These are phyloP conservation scores for Ettlia oleoabundans DNA, from an alignment of 139 green algal genomes.

Conservation along the genomic window DNA sequence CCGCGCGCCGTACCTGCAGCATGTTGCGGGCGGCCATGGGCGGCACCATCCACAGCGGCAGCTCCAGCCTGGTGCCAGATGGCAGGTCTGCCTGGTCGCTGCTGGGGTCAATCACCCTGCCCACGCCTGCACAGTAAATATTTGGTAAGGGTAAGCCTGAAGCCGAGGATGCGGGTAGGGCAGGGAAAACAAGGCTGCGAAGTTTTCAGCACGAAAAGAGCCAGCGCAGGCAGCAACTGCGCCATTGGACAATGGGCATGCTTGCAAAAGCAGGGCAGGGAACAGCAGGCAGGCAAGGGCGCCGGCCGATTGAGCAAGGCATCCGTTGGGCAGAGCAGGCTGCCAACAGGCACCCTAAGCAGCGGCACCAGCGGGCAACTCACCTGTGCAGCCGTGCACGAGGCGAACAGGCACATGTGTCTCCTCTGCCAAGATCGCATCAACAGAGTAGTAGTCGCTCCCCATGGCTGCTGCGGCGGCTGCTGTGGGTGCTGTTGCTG, in stretches of 20 bases:
- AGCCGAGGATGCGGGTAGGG: no score
- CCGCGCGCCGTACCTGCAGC: conserved; percentile 23
- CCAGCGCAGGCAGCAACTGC: background rate
- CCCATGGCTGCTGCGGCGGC: conserved; percentile 13
- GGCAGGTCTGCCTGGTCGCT: conserved; percentile 45
- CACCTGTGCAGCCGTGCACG: conserved; percentile 39
- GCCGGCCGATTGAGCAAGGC: no score
- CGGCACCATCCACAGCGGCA: conserved; percentile 63
- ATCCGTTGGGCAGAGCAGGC: no score
- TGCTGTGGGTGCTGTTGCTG: conserved; percentile 8
- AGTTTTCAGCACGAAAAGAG: no score
- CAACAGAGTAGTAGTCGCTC: conserved; percentile 45
- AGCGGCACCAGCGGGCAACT: no score
- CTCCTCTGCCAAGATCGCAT: conserved; percentile 53
- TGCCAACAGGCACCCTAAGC: no score
- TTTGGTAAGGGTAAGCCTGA: background rate
- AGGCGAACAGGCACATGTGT: conserved; percentile 46
- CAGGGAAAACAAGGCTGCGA: no score
- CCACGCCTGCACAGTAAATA: conserved; percentile 35
- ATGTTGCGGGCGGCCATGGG: conserved; percentile 52
- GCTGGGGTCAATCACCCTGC: conserved; percentile 54
- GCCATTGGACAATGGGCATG: background rate
- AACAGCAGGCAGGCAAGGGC: no score
- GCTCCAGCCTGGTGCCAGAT: conserved; percentile 36
- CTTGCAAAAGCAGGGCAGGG: no score